phyloP scores from a whole-genome alignment of 306 rosid species.

The Ochetophila trinervis region DNA sequence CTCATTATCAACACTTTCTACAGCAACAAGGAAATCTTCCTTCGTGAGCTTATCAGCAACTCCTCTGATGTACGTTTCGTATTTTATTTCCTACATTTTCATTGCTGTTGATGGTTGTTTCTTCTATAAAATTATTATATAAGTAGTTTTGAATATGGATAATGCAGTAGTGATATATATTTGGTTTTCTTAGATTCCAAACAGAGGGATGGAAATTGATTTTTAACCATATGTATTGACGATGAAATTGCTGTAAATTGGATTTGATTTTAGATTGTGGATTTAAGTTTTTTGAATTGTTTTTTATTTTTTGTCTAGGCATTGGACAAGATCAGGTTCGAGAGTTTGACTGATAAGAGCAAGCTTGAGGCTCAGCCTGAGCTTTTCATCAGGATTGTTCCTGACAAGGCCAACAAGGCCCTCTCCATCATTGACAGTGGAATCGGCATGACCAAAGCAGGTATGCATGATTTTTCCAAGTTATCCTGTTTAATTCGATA shows the following conservation, averaged over 20 bases:
- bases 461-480: not conserved
- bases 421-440: constrained; percentile 33
- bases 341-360: constrained; percentile 35
- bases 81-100: too few relatives aligned
- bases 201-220: too few relatives aligned
- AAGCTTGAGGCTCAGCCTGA: constrained; percentile 29
- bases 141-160: too few relatives aligned
- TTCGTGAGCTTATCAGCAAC: constrained; percentile 35
- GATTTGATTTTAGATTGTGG: too few relatives aligned
- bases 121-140: too few relatives aligned
- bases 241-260: too few relatives aligned
- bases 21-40: constrained; percentile 38
- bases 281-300: not conserved
- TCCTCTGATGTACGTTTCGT: constrained; percentile 24
- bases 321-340: constrained; percentile 33
- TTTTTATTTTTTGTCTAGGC: constrained; percentile 15
- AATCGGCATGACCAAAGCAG: constrained; percentile 40
- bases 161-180: too few relatives aligned
- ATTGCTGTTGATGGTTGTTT: too few relatives aligned
- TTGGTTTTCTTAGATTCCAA: too few relatives aligned
- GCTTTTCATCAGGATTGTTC: constrained; percentile 31
- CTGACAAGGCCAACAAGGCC: constrained; percentile 28
- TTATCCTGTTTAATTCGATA: not conserved
- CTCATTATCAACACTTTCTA: constrained; percentile 37
- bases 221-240: too few relatives aligned